Base-by-base conservation (phyloP, 257 asterid genomes). In the Solanum lycopersicoides region DNA sequence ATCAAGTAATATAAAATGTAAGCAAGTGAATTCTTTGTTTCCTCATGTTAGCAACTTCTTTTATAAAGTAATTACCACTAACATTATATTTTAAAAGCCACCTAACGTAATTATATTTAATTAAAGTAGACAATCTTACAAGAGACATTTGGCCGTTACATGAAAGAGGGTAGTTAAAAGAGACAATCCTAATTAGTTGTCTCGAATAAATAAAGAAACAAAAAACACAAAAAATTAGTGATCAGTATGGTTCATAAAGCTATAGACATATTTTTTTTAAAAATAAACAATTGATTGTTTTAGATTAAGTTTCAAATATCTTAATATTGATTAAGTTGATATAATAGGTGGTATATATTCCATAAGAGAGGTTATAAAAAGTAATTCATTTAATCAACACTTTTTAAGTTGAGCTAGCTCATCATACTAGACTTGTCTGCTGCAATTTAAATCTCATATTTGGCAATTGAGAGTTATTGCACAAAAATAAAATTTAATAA, bases 341-440 rank as follows among this genome's bases (percentile, higher is more conserved):
- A 23, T 0, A 28, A 7, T 35, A 68, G 1, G 1, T 28, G 75
- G 1, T 28, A 68, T 50, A 50, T 50, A 50, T 68, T 0, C 5
- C 4, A 28, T 13, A 65, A n/a, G 16, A n/a, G 16, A 65, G 16
- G 9, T 65, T 65, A 50, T 50, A 65, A 16, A 65, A 12, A 11
- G n/a, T 2, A 1, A 65, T 12, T n/a, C 0, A 3, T 65, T 11
- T 4, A n/a, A 12, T 1, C 16, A 65, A 65, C 3, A 3, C 0
- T 13, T 65, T n/a, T 0, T 65, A 5, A 65, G 0, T n/a, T 0
- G 9, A 65, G 18, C 3, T n/a, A n/a, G 32, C 2, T n/a, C 0
- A 0, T n/a, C 2, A 0, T 13, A 65, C 0, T 4, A 5, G 2
- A 65, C 15, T 65, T 65, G 0, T 3, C 15, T 65, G 9, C 0